Evolutionary conservation across 768 basidiomycete species (phyloP).

Genomic region (Russula sp.): DNA sequence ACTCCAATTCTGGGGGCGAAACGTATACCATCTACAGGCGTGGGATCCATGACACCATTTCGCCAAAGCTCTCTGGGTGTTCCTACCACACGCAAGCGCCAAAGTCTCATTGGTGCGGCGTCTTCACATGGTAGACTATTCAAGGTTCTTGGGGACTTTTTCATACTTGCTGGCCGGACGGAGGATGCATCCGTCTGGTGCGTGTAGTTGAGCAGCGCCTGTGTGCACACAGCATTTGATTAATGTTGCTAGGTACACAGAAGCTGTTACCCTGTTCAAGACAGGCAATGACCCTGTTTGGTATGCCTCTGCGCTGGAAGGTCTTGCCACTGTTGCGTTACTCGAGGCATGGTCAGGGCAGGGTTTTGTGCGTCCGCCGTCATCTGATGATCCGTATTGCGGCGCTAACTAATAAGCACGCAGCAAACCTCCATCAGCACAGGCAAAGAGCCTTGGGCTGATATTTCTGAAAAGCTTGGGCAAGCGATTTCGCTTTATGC

Average conservation of each 20-base stretch:
- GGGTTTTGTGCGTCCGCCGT: conserved; percentile 49
- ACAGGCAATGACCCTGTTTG: conserved; percentile 70
- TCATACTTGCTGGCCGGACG: conserved; percentile 77
- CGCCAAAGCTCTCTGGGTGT: conserved; percentile 50
- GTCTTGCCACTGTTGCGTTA: conserved; percentile 68
- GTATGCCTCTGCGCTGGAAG: conserved; percentile 87
- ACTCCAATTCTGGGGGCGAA: conserved; percentile 35
- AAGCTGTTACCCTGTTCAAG: conserved; percentile 75
- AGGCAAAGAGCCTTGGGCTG: conserved; percentile 64
- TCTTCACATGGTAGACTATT: conserved; percentile 81
- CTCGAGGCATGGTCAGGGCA: conserved; percentile 84
- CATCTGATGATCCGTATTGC: background rate
- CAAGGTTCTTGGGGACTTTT: conserved; percentile 86
- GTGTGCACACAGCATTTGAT: conserved; percentile 19
- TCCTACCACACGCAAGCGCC: conserved; percentile 45
- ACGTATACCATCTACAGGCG: conserved; percentile 47
- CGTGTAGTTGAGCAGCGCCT: conserved; percentile 16
- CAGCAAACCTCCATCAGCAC: conserved; percentile 15
- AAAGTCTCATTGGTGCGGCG: conserved; percentile 54
- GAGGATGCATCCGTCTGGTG: conserved; percentile 80
- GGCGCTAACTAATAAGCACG: background rate
- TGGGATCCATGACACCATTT: conserved; percentile 29
- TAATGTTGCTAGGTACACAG: conserved; percentile 59
- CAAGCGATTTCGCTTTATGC: conserved; percentile 54
- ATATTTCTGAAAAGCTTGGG: conserved; percentile 63